These are phyloP conservation scores for Buddleja alternifolia DNA, from an alignment of 257 asterid genomes.

Conservation along the genomic window DNA sequence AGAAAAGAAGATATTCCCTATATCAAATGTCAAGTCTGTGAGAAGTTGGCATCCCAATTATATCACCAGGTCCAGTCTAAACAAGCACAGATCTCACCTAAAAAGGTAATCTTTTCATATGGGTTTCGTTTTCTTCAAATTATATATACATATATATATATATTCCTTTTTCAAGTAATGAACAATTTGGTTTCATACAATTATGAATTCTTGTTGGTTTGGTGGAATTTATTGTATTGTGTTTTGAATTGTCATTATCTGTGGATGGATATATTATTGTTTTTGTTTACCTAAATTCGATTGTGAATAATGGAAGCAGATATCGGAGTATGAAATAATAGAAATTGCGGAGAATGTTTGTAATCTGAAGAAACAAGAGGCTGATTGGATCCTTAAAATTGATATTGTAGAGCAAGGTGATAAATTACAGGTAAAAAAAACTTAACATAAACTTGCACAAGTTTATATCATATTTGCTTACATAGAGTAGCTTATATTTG, in stretches of 20 bases:
- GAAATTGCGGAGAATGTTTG: constrained; percentile 95
- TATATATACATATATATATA: too few species aligned
- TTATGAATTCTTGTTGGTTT: not conserved
- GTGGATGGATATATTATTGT: not conserved
- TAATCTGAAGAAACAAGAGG: constrained; percentile 91
- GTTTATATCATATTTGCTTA: not conserved
- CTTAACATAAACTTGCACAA: not conserved
- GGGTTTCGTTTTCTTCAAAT: constrained; percentile 13
- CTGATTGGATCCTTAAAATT: constrained; percentile 98
- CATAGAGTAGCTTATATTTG: constrained; percentile 26
- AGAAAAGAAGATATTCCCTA: constrained; percentile 90
- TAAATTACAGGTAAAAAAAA: constrained; percentile 64
- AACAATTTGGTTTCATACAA: not conserved
- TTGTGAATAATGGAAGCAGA: constrained; percentile 43
- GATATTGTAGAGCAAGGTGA: constrained; percentile 90
- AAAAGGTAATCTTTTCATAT: constrained; percentile 52
- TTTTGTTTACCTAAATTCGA: too few species aligned
- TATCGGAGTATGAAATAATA: constrained; percentile 82
- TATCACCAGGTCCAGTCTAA: constrained; percentile 70
- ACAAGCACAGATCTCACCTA: constrained; percentile 73
- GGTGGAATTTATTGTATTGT: not conserved
- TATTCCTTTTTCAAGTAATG: not conserved
- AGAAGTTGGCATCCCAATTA: constrained; percentile 66
- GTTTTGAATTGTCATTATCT: not conserved
- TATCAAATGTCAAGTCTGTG: constrained; percentile 84